Conservation (phyloP, 768 basidiomycete genomes). For the Pleurotus tuber-regium region DNA sequence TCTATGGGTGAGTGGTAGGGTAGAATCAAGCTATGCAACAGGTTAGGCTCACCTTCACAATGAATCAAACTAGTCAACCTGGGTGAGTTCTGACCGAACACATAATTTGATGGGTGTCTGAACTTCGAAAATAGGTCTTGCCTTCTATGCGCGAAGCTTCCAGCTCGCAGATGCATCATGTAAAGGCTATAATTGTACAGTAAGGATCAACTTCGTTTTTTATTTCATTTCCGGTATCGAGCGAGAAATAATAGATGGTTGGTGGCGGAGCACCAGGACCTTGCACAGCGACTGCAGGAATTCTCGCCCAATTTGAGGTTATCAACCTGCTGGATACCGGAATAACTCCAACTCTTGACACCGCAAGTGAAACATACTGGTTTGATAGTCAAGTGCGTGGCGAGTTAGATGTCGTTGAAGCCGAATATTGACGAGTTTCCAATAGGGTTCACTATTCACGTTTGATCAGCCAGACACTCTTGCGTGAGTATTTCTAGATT, state of each 20-base stretch:
- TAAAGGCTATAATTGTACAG: conserved; percentile 13
- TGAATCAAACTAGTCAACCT: neutral
- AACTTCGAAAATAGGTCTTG: conserved; percentile 15
- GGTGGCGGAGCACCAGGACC: conserved; percentile 15
- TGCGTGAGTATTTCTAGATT: conserved; percentile 8
- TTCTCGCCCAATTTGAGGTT: conserved; percentile 18
- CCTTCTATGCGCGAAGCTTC: conserved; percentile 20
- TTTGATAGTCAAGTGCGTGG: conserved; percentile 12
- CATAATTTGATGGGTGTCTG: neutral
- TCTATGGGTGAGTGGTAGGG: conserved; percentile 13
- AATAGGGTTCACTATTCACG: conserved; percentile 13
- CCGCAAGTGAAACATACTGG: conserved; percentile 15
- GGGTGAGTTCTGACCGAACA: neutral
- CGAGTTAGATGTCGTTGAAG: neutral
- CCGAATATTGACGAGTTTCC: neutral
- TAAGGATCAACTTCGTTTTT: neutral
- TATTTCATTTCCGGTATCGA: neutral
- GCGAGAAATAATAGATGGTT: conserved; percentile 9
- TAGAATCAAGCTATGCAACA: too few species aligned
- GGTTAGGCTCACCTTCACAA: neutral
- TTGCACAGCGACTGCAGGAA: conserved; percentile 14
- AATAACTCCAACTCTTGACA: conserved; percentile 13
- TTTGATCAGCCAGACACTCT: conserved; percentile 19
- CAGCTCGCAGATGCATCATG: conserved; percentile 14
- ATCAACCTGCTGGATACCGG: conserved; percentile 6